Base-by-base conservation (phyloP, 495 filamentous ascomycete genomes). In the Xylaria flabelliformis region DNA sequence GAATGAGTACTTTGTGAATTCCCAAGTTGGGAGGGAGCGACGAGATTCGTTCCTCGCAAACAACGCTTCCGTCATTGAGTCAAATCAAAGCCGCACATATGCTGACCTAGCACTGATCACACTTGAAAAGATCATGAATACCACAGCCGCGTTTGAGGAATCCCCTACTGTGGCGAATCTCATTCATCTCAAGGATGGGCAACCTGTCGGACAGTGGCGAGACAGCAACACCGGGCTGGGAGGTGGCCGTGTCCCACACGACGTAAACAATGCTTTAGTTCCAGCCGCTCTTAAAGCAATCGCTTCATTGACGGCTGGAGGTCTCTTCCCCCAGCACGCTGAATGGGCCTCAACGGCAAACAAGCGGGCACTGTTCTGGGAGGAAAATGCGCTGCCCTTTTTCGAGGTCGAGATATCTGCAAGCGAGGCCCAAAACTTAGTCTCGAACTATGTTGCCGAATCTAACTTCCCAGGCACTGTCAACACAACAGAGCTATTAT, bases 201-300 rank as follows among this genome's bases (percentile, higher is more conserved):
- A 90, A 73, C 74, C 83, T n/a, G 88, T 90, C 1, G 90, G 90
- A 4, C 76, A 91, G 75, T 92, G 90, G 90, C 81, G 90, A 74
- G 90, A 91, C 62, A 88, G 84, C 67, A 83, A 77, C 17, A 88
- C 87, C 59, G 89, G 90, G 6, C 83, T 91, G 46, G 90, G 90
- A 12, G 88, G 88, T 34, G 90, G 89, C 24, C 85, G 88, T 8
- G 87, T 91, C 55, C 90, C 90, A 0, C 91, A 87, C 77, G 88
- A 91, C 71, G 90, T 92, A 19, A 92, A 91, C 72, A 88, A 88
- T 9, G 90, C 88, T 29, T 78, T 92, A 4, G 86, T 86, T 0
- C 90, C 90, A 1, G 89, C 90, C 19, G 89, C 87, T 19, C 80
- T 92, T 1, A 83, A 85, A 5, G 82, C 89, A 8, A 90, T 91